Base-by-base conservation (phyloP, 2,329 filamentous ascomycete species). In the Allantophomopsis cytisporea region DNA sequence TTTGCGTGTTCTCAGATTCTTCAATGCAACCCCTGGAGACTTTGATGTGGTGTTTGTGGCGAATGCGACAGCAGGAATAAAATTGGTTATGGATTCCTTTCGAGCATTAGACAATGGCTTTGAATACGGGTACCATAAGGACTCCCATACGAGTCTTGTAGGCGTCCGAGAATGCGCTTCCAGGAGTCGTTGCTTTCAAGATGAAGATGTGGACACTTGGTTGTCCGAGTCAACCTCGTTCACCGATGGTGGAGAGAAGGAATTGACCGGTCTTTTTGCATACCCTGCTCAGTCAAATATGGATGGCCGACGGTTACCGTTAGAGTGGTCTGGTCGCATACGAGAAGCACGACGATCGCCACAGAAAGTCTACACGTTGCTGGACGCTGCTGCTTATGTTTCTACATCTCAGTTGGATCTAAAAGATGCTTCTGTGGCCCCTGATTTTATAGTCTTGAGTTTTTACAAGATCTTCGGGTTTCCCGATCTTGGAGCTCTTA, bases 401-500 rank as follows among this genome's bases (percentile, higher is more conserved):
- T 79, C 86, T 7, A 94, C 88, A 1, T 76, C 83, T 4, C 76
- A 75, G 1, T 64, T 96, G 6, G 73, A 93, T 52, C 63, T 96
- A 2, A 66, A 73, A 40, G 62, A 83, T 47, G 49, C 68, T 0
- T 61, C 65, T 0, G 54, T 60, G 1, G 76, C 81, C 0, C 83
- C 89, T 1, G 89, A 96, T 56, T 96, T 96, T 48, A 80, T 76
- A 0, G 82, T 85, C 0, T 53, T 96, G 33, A 95, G 88, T 57
- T 77, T 96, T 46, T 93, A 95, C 63, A 98, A 96, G 58, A 88
- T 95, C n/a, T 96, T 96, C 57, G 89, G 91, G 1, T 95, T 95
- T 47, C 89, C 89, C 0, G 85, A 96, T 54, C 65, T 96, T 2
- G 89, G 89, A 2, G 87, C 80, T 1, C 61, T 98, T 42, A 76